phyloP scores from a whole-genome alignment of 169 alveolate species.

The Eimeria praecox region DNA sequence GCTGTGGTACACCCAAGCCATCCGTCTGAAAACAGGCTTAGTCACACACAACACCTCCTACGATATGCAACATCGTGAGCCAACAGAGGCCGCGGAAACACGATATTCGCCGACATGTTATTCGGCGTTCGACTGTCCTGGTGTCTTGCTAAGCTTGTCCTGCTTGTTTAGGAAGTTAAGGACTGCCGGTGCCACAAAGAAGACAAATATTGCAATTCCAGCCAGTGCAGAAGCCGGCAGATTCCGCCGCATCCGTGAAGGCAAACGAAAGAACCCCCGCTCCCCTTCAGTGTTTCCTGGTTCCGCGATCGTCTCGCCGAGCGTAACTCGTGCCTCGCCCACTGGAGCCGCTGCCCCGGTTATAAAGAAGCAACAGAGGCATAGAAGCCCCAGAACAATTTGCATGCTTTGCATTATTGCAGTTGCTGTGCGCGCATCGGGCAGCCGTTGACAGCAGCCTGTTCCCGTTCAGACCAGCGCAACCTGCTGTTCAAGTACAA shows the following conservation, averaged over 20 bases:
- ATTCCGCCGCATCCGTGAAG: neutral
- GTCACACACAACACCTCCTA: too few species aligned
- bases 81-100: neutral
- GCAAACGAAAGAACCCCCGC: constrained; percentile 14
- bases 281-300: constrained; percentile 22
- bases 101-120: neutral
- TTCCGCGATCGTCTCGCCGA: neutral
- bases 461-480: neutral
- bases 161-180: neutral
- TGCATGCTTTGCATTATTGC: neutral
- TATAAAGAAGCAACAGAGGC: neutral
- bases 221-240: neutral
- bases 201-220: constrained; percentile 13
- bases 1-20: neutral
- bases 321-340: neutral
- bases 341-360: constrained; percentile 41
- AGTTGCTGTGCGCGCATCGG: neutral
- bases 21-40: neutral
- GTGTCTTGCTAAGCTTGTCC: neutral
- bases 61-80: neutral
- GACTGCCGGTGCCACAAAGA: constrained; percentile 15
- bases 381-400: neutral
- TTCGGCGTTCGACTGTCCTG: neutral
- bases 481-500: neutral
- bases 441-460: neutral